These are phyloP conservation scores for Aspergillus baeticus DNA, from an alignment of 495 filamentous ascomycete species.

Conservation along the genomic window DNA sequence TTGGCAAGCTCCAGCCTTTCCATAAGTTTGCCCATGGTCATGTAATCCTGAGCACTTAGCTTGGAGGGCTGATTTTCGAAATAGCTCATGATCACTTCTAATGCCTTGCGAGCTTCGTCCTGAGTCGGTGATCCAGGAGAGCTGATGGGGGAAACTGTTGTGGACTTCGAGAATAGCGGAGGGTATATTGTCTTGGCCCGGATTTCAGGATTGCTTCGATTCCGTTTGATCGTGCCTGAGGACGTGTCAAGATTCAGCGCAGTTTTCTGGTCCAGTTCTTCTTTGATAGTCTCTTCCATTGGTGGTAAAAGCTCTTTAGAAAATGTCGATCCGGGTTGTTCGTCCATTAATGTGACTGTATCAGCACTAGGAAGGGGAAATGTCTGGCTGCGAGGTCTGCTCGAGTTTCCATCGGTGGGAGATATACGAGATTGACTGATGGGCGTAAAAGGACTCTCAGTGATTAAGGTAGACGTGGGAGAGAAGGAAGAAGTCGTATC, in stretches of 20 bases:
- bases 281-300: slow-evolving; percentile 69
- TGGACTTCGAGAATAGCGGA: slow-evolving; percentile 39
- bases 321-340: slow-evolving; percentile 56
- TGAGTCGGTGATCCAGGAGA: slow-evolving; percentile 69
- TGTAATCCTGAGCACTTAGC: slow-evolving; percentile 74
- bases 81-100: slow-evolving; percentile 84
- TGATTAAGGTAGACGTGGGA: slow-evolving; percentile 82
- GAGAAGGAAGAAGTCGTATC: slow-evolving; percentile 66
- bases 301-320: slow-evolving; percentile 48
- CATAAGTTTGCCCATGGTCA: slow-evolving; percentile 80
- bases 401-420: slow-evolving; percentile 51
- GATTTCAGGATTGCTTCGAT: slow-evolving; percentile 45
- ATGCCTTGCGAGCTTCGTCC: slow-evolving; percentile 82
- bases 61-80: slow-evolving; percentile 71
- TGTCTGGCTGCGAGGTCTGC: slow-evolving; percentile 86
- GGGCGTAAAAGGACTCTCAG: slow-evolving; percentile 69
- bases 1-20: slow-evolving; percentile 78
- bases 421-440: slow-evolving; percentile 63
- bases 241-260: slow-evolving; percentile 22
- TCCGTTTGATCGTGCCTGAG: slow-evolving; percentile 40
- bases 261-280: slow-evolving; percentile 32
- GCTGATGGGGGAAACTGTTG: slow-evolving; percentile 37
- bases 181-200: slow-evolving; percentile 49
- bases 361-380: slow-evolving; percentile 73
- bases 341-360: slow-evolving; percentile 65